Evolutionary conservation across 1,139 yeast species (phyloP), one percentile per base, ranked within the genome.

Genomic region (Kodamaea derodonti): DNA sequence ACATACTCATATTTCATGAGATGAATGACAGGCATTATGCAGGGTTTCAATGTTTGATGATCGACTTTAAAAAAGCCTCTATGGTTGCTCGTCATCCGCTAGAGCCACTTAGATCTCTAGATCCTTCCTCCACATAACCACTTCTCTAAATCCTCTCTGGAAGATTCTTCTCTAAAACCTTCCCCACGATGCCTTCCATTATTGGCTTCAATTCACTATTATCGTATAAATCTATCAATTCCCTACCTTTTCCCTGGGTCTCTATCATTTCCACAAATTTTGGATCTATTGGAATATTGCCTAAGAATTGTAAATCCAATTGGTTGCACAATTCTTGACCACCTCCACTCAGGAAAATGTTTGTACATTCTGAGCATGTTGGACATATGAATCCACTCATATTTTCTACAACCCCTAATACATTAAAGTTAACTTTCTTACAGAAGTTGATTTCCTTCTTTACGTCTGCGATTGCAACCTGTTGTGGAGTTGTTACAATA

Each of bases 341-440:
- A n/a, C 99, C 99, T 4, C 97, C 98, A 33, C 83, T 75, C 48
- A 90, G 84, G 55, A 94, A 94, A 20, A 94, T 85, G 54, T 90
- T 80, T 3, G 97, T 88, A 54, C 92, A 82, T 52, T 90, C 97
- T 2, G 84, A 75, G 58, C 99, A 94, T 54, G 80, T 79, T 1
- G 95, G 90, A 43, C 75, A 69, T 10, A 69, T 65, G 40, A 69
- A 69, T 9, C 75, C 75, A 43, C 73, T 64, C 75, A 69, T 69
- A 38, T 69, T 69, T 40, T 69, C 75, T 29, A 69, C 56, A 13
- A 69, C 59, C 1, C 75, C 75, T 43, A 69, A 49, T 2, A 69
- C 58, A 28, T 59, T 52, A 38, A 69, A 64, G 43, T 67, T 69
- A 33, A 69, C 74, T 43, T 69, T 68, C 24, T 53, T 54, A 47